phyloP scores from a whole-genome alignment of 1,139 yeast genomes.

The Meyerozyma sp. region DNA sequence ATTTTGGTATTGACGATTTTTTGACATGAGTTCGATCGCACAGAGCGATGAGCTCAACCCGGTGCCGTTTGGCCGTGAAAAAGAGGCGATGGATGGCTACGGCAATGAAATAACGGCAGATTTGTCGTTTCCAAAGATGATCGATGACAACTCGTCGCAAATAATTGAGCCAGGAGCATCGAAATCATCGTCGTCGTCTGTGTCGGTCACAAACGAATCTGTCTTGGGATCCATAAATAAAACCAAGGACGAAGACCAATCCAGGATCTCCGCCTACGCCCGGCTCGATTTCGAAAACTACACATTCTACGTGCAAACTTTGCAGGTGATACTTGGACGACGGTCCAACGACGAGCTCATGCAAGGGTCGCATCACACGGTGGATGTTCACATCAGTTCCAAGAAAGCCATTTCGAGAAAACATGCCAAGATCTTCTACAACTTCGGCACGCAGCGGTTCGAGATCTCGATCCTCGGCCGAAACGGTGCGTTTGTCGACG shows the following conservation, averaged over 20 bases:
- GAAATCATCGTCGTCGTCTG: not conserved
- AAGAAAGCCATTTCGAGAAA: conserved; percentile 88
- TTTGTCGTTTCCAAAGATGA: not conserved
- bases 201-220: conserved; percentile 1
- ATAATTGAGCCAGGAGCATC: not conserved
- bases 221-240: not conserved
- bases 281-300: conserved; percentile 87
- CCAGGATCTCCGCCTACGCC: conserved; percentile 88
- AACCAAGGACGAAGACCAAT: conserved; percentile 16
- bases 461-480: conserved; percentile 87
- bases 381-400: conserved; percentile 87
- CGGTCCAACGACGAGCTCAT: conserved; percentile 66
- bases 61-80: not conserved
- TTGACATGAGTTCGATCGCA: not conserved
- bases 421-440: conserved; percentile 92
- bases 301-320: conserved; percentile 91
- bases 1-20: not conserved
- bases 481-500: conserved; percentile 95
- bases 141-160: not conserved
- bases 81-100: not conserved
- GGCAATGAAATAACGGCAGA: not conserved
- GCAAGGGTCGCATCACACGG: conserved; percentile 50
- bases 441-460: conserved; percentile 90
- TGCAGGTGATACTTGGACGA: conserved; percentile 89
- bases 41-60: not conserved